Conservation (phyloP, 768 basidiomycete genomes). For the Tylopilus intermedius region DNA sequence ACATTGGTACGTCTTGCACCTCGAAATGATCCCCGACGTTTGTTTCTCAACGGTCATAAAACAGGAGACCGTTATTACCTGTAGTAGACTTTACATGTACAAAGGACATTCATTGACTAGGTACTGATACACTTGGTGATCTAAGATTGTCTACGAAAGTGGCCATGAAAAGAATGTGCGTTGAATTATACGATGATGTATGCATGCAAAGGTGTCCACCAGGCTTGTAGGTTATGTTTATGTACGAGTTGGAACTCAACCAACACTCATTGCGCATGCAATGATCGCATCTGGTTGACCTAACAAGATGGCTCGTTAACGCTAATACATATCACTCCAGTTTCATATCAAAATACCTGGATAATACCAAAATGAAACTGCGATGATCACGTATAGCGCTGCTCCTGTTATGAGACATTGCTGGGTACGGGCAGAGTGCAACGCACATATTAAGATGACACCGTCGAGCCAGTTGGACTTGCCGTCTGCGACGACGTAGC, state of each 20-base stretch:
- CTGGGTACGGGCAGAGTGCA: background rate
- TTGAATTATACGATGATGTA: conserved; percentile 14
- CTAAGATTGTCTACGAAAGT: conserved; percentile 8
- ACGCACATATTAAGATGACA: conserved; percentile 61
- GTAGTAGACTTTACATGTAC: conserved; percentile 14
- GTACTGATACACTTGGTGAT: conserved; percentile 1
- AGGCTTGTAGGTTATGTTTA: conserved; percentile 4
- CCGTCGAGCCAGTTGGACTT: conserved; percentile 86
- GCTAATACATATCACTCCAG: background rate
- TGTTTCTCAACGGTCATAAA: background rate
- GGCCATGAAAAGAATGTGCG: conserved; percentile 11
- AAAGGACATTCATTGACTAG: conserved; percentile 5
- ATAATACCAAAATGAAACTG: conserved; percentile 64
- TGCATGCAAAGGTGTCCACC: background rate
- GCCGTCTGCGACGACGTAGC: conserved; percentile 75
- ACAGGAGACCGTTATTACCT: conserved; percentile 42
- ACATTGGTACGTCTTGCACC: conserved; percentile 55
- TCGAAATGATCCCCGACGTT: background rate
- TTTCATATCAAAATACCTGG: conserved; percentile 25
- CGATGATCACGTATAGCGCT: conserved; percentile 71
- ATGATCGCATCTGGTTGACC: conserved; percentile 23
- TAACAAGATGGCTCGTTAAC: conserved; percentile 8
- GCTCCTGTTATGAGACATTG: conserved; percentile 1
- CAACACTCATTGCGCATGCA: conserved; percentile 8
- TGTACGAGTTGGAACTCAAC: background rate